Conservation (phyloP, 192 early-diverging fungal species). For the Lunasporangiospora selenospora region DNA sequence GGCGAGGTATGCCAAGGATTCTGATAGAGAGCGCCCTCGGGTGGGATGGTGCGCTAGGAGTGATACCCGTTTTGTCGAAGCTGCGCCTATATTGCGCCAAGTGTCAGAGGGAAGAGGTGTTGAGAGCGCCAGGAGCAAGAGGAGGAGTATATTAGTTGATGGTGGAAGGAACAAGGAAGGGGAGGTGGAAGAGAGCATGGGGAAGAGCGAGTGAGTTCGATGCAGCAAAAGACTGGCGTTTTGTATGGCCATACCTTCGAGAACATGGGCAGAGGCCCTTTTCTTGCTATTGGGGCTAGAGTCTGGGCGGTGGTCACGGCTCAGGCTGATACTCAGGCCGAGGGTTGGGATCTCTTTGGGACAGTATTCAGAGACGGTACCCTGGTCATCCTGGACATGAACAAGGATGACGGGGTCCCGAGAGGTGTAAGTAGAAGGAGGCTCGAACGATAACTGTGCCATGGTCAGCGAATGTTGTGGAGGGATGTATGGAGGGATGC, state of each 20-base stretch:
- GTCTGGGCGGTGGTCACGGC: too few relatives aligned
- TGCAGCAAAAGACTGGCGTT: too few relatives aligned
- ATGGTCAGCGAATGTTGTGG: not conserved
- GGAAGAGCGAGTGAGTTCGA: not conserved
- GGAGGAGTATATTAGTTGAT: not conserved
- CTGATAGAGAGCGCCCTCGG: conserved; percentile 19
- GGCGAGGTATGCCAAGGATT: conserved; percentile 25
- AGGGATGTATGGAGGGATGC: not conserved
- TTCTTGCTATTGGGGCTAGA: conserved; percentile 4
- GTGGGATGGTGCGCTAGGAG: conserved; percentile 5
- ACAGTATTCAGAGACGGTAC: too few relatives aligned
- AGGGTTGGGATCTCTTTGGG: too few relatives aligned
- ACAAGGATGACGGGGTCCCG: too few relatives aligned
- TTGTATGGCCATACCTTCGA: conserved; percentile 35
- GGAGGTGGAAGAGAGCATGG: not conserved
- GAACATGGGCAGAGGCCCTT: conserved; percentile 13
- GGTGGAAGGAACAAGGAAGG: too few relatives aligned
- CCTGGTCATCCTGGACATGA: too few relatives aligned
- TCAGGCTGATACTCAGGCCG: not conserved
- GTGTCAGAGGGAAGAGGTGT: not conserved
- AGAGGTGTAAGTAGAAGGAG: too few relatives aligned
- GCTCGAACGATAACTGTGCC: conserved; percentile 1
- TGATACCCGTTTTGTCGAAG: conserved; percentile 11
- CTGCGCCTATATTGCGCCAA: not conserved
- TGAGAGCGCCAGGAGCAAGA: too few relatives aligned